These are phyloP conservation scores for Monosporozyma unispora DNA, from an alignment of 805 yeast species.

Conservation along the genomic window DNA sequence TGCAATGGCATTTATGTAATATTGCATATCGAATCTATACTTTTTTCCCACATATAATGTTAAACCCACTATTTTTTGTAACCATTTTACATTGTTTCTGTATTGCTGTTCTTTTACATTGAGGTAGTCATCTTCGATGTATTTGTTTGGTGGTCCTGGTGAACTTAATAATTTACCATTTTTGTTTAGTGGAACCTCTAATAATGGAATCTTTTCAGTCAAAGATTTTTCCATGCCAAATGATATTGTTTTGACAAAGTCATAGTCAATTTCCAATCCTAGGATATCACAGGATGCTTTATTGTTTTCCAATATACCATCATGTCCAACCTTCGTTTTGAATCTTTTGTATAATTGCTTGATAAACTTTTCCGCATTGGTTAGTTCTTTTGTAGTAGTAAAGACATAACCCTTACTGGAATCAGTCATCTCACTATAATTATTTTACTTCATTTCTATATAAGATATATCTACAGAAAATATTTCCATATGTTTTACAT, in stretches of 20 bases:
- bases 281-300: no score
- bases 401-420: no score
- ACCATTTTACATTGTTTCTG: conserved; percentile 5
- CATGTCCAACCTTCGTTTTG: no score
- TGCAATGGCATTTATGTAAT: neutral
- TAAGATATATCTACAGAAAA: no score
- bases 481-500: no score
- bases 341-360: no score
- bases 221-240: conserved; percentile 10
- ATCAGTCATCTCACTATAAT: no score
- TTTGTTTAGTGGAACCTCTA: conserved; percentile 1
- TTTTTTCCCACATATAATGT: conserved; percentile 12
- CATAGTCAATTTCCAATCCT: conserved; percentile 6
- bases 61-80: conserved; percentile 8
- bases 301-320: no score
- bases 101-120: neutral
- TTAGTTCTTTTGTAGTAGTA: no score
- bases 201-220: conserved; percentile 4
- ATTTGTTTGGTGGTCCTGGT: conserved; percentile 9
- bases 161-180: conserved; percentile 2
- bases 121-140: conserved; percentile 1
- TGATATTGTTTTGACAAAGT: conserved; percentile 3
- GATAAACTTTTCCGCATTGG: no score
- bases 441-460: no score
- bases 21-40: conserved; percentile 8